phyloP scores from a whole-genome alignment of 139 green algal species.

The Pleodorina starrii region DNA sequence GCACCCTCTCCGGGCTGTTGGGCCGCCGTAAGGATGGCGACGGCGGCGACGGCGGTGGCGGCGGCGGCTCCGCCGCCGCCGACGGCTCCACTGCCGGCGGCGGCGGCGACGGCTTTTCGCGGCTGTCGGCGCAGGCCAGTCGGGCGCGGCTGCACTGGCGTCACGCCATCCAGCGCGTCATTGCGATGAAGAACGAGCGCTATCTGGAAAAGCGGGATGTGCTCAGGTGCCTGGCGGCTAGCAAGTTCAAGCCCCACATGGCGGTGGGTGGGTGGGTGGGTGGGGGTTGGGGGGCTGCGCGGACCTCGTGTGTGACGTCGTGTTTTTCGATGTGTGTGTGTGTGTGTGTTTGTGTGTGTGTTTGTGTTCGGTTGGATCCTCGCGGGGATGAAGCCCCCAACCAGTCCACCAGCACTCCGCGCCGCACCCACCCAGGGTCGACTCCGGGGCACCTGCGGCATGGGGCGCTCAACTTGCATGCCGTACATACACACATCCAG shows the following conservation, averaged over 20 bases:
- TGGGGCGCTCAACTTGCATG: background rate
- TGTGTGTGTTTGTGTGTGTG: background rate
- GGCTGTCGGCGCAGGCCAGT: background rate
- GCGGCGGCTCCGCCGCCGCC: background rate
- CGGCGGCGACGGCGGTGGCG: background rate
- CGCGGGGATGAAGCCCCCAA: background rate
- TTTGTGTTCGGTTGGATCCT: background rate
- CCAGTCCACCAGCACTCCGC: background rate
- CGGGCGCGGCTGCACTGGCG: conserved; percentile 36
- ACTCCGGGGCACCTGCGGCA: background rate
- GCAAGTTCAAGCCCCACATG: conserved; percentile 48
- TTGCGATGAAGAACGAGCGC: conserved; percentile 33
- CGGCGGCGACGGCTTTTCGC: background rate
- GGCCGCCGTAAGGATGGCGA: background rate
- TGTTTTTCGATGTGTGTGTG: background rate
- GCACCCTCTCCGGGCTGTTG: background rate
- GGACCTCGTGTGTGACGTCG: background rate
- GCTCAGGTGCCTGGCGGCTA: conserved; percentile 5
- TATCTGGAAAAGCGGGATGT: conserved; percentile 32
- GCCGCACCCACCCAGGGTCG: background rate
- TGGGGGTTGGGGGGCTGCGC: background rate
- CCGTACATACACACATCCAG: background rate
- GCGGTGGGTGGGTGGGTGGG: background rate
- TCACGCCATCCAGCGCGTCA: background rate
- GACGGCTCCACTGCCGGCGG: background rate